phyloP scores from a whole-genome alignment of 1,284 basidiomycete genomes.

The Megacollybia platyphylla region DNA sequence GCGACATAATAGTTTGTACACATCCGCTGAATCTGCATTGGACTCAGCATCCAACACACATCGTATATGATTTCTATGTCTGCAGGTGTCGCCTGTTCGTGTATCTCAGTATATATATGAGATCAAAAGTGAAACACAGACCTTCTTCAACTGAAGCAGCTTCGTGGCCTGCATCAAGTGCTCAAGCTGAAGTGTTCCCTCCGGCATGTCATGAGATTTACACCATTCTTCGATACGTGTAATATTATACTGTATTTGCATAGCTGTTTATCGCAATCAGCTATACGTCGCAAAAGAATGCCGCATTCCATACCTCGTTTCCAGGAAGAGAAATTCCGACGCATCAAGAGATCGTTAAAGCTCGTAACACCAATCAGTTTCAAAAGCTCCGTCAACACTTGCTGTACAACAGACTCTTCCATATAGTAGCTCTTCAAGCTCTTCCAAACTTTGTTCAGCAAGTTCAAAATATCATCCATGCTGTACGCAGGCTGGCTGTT shows the following conservation, averaged over 20 bases:
- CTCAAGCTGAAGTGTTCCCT: slow-evolving; percentile 94
- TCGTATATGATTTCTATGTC: slow-evolving; percentile 99
- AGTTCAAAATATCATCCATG: slow-evolving; percentile 97
- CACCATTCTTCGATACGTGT: slow-evolving; percentile 98
- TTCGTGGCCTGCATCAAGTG: slow-evolving; percentile 99
- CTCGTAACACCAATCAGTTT: slow-evolving; percentile 96
- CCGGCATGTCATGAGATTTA: slow-evolving; percentile 98
- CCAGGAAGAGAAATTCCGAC: slow-evolving; percentile 99
- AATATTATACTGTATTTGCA: slow-evolving; percentile 99
- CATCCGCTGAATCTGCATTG: slow-evolving; percentile 98
- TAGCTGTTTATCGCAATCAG: slow-evolving; percentile 39
- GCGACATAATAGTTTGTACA: slow-evolving; percentile 98
- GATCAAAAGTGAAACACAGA: slow-evolving; percentile 16
- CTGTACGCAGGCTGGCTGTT: slow-evolving; percentile 84
- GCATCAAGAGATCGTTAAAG: slow-evolving; percentile 98
- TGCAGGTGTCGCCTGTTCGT: slow-evolving; percentile 64
- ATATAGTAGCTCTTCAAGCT: slow-evolving; percentile 98
- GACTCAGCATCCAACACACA: slow-evolving; percentile 99
- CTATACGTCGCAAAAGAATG: neutral
- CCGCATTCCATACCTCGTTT: slow-evolving; percentile 69
- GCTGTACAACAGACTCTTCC: slow-evolving; percentile 95
- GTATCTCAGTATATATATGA: neutral
- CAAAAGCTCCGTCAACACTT: slow-evolving; percentile 92
- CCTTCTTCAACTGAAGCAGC: slow-evolving; percentile 96
- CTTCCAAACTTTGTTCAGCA: slow-evolving; percentile 98